phyloP scores from a whole-genome alignment of 2,329 filamentous ascomycete species.

The Thelonectria rubi region DNA sequence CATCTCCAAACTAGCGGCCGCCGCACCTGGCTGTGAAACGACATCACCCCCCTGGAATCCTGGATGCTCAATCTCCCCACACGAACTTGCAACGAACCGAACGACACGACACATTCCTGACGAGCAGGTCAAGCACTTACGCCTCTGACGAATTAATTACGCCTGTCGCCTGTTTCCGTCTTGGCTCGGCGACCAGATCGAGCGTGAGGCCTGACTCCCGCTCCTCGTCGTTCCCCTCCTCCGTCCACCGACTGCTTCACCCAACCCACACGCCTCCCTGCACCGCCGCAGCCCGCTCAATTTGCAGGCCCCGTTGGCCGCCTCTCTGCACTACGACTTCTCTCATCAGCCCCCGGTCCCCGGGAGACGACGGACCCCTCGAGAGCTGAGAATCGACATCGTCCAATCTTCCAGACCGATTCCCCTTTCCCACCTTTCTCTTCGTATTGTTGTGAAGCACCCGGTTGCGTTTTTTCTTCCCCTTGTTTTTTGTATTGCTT shows the following conservation, averaged over 20 bases:
- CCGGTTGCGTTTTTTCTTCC: background rate
- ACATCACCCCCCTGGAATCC: slow-evolving; percentile 41
- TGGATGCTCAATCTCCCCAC: slow-evolving; percentile 35
- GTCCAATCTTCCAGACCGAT: slow-evolving; percentile 10
- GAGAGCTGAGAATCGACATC: slow-evolving; percentile 16
- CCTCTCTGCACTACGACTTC: background rate
- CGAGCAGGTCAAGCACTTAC: slow-evolving; percentile 18
- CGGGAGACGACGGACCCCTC: background rate
- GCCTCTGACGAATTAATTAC: slow-evolving; percentile 31
- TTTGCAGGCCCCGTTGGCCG: slow-evolving; percentile 16
- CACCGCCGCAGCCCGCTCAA: slow-evolving; percentile 18
- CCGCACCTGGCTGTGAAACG: slow-evolving; percentile 42
- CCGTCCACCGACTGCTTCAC: slow-evolving; percentile 9
- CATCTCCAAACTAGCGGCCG: slow-evolving; percentile 37
- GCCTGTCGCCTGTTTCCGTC: slow-evolving; percentile 4
- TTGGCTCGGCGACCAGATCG: background rate
- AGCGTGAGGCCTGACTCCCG: background rate
- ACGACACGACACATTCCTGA: slow-evolving; percentile 1
- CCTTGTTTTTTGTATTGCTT: background rate
- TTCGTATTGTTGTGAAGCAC: slow-evolving; percentile 15
- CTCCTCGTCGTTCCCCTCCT: background rate
- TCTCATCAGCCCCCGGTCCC: background rate
- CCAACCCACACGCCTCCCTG: background rate
- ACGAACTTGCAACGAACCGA: slow-evolving; percentile 16
- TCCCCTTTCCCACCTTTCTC: slow-evolving; percentile 14